Conservation (phyloP, 352 stramenopile species). For the Elongisporangium prolatum region DNA sequence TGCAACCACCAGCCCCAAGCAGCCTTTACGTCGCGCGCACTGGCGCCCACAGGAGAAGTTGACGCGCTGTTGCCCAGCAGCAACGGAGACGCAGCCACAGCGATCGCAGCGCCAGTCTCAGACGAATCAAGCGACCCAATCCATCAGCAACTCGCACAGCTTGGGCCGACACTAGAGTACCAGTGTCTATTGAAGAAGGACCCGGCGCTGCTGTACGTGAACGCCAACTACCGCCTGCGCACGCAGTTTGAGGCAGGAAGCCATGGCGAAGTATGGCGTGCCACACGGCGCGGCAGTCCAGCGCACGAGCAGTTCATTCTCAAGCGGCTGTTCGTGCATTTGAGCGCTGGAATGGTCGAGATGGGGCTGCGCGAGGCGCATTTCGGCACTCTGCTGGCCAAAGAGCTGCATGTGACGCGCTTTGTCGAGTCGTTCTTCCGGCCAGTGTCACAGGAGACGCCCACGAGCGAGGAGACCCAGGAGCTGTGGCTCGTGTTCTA, state of each 20-base stretch:
- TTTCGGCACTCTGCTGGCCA: conserved; percentile 53
- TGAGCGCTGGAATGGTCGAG: conserved; percentile 53
- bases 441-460: conserved; percentile 4
- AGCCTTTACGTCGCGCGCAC: background rate
- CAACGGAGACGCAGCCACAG: conserved; percentile 10
- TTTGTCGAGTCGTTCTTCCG: conserved; percentile 90
- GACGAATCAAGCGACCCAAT: background rate
- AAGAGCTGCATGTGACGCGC: conserved; percentile 62
- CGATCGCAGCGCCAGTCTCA: conserved; percentile 10
- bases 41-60: background rate
- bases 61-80: conserved; percentile 14
- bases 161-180: conserved; percentile 68
- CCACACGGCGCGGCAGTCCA: conserved; percentile 12
- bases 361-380: conserved; percentile 83
- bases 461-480: conserved; percentile 1
- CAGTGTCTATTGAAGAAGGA: conserved; percentile 36
- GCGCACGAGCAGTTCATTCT: conserved; percentile 67
- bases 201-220: conserved; percentile 63
- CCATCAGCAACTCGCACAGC: background rate
- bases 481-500: conserved; percentile 90
- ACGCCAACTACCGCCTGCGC: conserved; percentile 65
- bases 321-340: conserved; percentile 80
- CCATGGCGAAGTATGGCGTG: conserved; percentile 82
- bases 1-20: conserved; percentile 37
- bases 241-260: conserved; percentile 82